Evolutionary conservation across 208 protist genomes (phyloP), one percentile per base, ranked within the genome.

Genomic region (Crithidia fasciculata): DNA sequence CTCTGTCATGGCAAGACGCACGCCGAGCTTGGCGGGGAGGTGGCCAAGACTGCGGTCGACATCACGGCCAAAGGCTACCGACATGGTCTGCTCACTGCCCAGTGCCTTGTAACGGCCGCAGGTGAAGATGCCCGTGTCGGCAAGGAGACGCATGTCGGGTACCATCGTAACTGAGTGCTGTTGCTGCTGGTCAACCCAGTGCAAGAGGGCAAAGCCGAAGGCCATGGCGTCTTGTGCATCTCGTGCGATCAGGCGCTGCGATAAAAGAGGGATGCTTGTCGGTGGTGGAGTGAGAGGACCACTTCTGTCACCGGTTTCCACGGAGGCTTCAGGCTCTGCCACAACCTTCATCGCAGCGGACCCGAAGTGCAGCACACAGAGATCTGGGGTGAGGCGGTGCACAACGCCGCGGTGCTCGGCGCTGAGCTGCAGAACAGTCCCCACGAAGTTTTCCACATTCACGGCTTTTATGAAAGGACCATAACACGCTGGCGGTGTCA

Each of bases 1-100:
- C 72, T 82, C 81, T 44, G 77, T 81, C 63, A 80, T 61, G 53
- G 68, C 77, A 6, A 82, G 53, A 39, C 43, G 44, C 52, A 70
- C 73, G 36, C 76, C 77, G 43, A 75, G 50, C 56, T 41, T 52
- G 41, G 53, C 61, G 44, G 79, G 74, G 18, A 83, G 19, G 18
- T 55, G 39, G 37, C 77, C 72, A 36, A 86, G 36, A 37, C 68
- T 53, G 54, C 61, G 64, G 45, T 66, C 44, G 50, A 71, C 54
- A 55, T 83, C 69, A 49, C 77, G 76, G 55, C 81, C 77, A 8
- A 67, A 54, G 5, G 70, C 66, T 36, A 76, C 57, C 72, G 60
- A 67, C 54, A 68, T 58, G 19, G 45, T 74, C 56, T 73, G 70
- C 54, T 59, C 56, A 57, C 56, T 55, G 53, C 56, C 57, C 19